Evolutionary conservation across 805 yeast genomes (phyloP).

Genomic region (Candida sphagnicola): DNA sequence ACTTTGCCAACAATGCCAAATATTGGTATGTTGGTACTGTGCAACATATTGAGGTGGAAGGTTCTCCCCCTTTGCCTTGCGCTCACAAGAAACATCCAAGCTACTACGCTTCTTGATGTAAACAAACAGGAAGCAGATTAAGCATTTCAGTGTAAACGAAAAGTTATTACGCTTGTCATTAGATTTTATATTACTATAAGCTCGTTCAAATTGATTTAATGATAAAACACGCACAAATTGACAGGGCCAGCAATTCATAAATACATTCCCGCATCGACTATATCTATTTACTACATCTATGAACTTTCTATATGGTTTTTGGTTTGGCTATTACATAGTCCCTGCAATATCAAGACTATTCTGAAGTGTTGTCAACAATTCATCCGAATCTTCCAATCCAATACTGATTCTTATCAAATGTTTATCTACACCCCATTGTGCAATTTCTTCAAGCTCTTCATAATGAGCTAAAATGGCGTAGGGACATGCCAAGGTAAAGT

Average conservation of each 20-base stretch:
- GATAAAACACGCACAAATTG: too few species aligned
- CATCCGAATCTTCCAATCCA: constrained; percentile 73
- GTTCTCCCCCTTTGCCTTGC: constrained; percentile 53
- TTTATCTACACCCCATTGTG: constrained; percentile 77
- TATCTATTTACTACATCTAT: neutral
- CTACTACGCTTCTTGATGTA: neutral
- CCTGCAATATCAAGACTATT: constrained; percentile 47
- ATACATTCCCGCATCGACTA: too few species aligned
- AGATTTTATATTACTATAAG: too few species aligned
- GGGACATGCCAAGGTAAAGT: constrained; percentile 86
- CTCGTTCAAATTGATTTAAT: too few species aligned
- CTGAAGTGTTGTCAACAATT: constrained; percentile 47
- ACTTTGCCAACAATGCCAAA: constrained; percentile 38
- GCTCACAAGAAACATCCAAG: constrained; percentile 23
- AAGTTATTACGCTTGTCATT: too few species aligned
- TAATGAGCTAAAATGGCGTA: constrained; percentile 85
- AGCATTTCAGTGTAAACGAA: too few species aligned
- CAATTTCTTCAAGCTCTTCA: constrained; percentile 74
- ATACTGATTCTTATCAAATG: constrained; percentile 76
- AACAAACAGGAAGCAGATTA: too few species aligned
- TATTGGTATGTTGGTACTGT: constrained; percentile 68
- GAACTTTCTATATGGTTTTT: too few species aligned
- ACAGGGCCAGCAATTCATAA: too few species aligned
- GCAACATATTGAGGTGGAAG: constrained; percentile 37
- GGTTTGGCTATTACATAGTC: neutral